These are phyloP conservation scores for Orbilia javanica DNA, from an alignment of 2,329 filamentous ascomycete species.

Conservation along the genomic window DNA sequence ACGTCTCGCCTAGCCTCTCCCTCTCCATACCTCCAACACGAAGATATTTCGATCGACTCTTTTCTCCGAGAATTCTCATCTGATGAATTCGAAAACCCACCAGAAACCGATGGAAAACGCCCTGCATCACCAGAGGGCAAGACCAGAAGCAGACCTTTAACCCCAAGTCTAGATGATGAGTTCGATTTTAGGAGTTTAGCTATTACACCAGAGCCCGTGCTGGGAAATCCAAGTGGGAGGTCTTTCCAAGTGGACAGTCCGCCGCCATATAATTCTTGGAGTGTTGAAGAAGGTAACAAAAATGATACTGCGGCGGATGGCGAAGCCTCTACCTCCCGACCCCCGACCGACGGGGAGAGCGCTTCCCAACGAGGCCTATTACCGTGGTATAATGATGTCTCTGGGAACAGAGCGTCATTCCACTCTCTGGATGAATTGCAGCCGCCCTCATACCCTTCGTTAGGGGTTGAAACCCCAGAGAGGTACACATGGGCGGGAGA, in stretches of 20 bases:
- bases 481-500: slow-evolving; percentile 54
- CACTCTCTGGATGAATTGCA: slow-evolving; percentile 49
- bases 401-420: slow-evolving; percentile 38
- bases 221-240: slow-evolving; percentile 30
- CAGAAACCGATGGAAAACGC: slow-evolving; percentile 36
- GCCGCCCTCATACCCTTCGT: slow-evolving; percentile 50
- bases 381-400: slow-evolving; percentile 50
- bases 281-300: slow-evolving; percentile 3
- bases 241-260: slow-evolving; percentile 45
- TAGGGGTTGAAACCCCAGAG: slow-evolving; percentile 37
- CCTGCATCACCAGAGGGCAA: slow-evolving; percentile 47
- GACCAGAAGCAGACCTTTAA: slow-evolving; percentile 35
- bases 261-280: slow-evolving; percentile 54
- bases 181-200: slow-evolving; percentile 48
- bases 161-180: slow-evolving; percentile 34
- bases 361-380: slow-evolving; percentile 17
- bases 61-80: slow-evolving; percentile 51
- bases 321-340: slow-evolving; percentile 8
- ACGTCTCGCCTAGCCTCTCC: slow-evolving; percentile 20
- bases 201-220: slow-evolving; percentile 40
- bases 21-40: slow-evolving; percentile 36
- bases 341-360: neutral
- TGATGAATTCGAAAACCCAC: slow-evolving; percentile 21
- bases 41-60: slow-evolving; percentile 44
- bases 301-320: slow-evolving; percentile 6